phyloP scores from a whole-genome alignment of 129 eudicot genomes.

The Solidago caesia region DNA sequence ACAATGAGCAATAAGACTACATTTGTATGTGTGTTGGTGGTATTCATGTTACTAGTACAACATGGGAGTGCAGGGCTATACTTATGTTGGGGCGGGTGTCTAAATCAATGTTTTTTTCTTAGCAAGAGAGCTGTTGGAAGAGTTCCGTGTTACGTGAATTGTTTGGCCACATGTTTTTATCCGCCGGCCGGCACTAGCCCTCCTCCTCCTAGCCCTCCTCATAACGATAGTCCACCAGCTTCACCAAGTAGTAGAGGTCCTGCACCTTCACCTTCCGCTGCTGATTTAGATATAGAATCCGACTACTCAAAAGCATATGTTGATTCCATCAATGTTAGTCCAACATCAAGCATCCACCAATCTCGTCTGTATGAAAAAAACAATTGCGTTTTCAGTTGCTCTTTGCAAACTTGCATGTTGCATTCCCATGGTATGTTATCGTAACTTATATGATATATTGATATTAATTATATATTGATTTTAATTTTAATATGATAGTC shows the following conservation, averaged over 20 bases:
- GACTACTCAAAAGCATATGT: background rate
- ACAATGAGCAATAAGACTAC: conserved; percentile 8
- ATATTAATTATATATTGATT: no score
- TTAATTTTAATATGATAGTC: no score
- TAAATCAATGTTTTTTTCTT: conserved; percentile 25
- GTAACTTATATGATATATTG: no score
- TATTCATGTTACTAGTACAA: conserved; percentile 24
- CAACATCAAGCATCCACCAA: background rate
- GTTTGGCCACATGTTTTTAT: conserved; percentile 20
- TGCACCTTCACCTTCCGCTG: conserved; percentile 18
- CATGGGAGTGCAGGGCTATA: conserved; percentile 24
- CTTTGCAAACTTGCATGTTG: conserved; percentile 1
- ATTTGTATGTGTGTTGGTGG: conserved; percentile 5
- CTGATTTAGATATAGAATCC: background rate
- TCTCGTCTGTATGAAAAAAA: background rate
- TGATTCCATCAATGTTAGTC: background rate
- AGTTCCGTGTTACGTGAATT: conserved; percentile 27
- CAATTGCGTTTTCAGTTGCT: background rate
- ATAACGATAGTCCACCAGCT: background rate
- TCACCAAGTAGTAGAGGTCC: background rate
- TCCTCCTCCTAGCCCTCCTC: background rate
- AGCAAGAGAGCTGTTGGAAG: conserved; percentile 10
- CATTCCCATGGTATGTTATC: background rate
- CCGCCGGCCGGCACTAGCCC: background rate
- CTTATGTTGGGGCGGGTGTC: conserved; percentile 34